These are phyloP conservation scores for Sapria himalayana DNA, from an alignment of 345 rosid species.

Conservation along the genomic window DNA sequence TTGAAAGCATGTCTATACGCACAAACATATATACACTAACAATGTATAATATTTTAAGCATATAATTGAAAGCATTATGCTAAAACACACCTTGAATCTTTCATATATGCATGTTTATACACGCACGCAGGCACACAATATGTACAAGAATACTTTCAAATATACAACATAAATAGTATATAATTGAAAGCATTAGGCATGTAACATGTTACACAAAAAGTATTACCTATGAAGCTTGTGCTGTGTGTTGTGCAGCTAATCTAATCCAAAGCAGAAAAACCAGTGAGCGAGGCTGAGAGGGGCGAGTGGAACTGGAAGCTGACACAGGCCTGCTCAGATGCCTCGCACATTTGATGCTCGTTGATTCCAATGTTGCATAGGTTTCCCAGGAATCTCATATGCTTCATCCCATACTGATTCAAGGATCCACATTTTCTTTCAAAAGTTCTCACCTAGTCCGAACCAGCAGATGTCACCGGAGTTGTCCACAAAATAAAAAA, in stretches of 20 bases:
- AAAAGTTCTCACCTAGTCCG: constrained; percentile 55
- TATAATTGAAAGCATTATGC: too few species aligned
- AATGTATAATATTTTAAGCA: too few species aligned
- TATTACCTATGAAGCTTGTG: neutral
- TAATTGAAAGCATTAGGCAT: neutral
- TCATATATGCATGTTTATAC: too few species aligned
- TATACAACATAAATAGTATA: neutral
- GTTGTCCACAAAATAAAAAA: too few species aligned
- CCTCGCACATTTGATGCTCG: constrained; percentile 49
- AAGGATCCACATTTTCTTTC: constrained; percentile 79
- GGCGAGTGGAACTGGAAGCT: constrained; percentile 38
- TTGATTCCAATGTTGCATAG: constrained; percentile 69
- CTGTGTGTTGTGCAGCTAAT: constrained; percentile 2
- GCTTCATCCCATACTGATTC: constrained; percentile 89
- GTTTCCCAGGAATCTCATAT: constrained; percentile 84
- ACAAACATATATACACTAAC: too few species aligned
- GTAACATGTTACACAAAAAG: neutral
- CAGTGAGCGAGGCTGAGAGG: constrained; percentile 68
- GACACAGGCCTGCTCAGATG: constrained; percentile 75
- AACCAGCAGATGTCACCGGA: constrained; percentile 1
- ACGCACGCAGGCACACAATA: too few species aligned
- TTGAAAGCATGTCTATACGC: too few species aligned
- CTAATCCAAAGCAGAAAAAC: constrained; percentile 76
- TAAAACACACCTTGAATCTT: too few species aligned
- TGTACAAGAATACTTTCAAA: constrained; percentile 14